Evolutionary conservation across 495 filamentous ascomycete genomes (phyloP), one percentile per base, ranked within the genome.

Genomic region (Astrocystis sublimbata): DNA sequence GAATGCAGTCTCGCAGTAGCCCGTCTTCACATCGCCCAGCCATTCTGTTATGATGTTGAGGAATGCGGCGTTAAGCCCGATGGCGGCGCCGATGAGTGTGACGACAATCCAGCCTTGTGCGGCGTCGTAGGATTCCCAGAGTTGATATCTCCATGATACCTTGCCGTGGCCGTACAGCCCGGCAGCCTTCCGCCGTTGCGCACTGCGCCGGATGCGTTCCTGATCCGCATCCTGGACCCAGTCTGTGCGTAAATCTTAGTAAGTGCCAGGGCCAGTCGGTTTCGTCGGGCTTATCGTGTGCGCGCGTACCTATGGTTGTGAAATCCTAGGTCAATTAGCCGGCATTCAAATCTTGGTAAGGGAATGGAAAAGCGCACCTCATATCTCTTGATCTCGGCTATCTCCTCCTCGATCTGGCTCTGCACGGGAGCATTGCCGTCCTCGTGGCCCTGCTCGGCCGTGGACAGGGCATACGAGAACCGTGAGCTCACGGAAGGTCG

Each of bases 61-160:
- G 65, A 97, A 87, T 1, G 90, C 96, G 19, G 94, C 93, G 68
- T 97, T 98, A 50, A 97, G 65, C 3, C 94, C 94, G 71, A 98
- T 98, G 30, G 89, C 91, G 53, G 87, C 88, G 56, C 94, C 94
- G 58, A 98, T 93, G 51, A 98, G 80, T 15, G 91, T 98, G 50
- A 98, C 90, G 43, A 98, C 96, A 46, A 98, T 93, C 94, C 94
- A 98, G 7, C 92, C 93, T 77, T 98, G 96, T 6, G 92, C 96
- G 9, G 94, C 96, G 71, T 97, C 93, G 75, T 97, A 98, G 17
- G 90, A 89, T 71, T 97, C 91, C 76, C 84, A 83, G 43, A 96
- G 74, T 72, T 88, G 91, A 57, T 89, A 83, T 75, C 91, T 82
- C 93, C 92, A 98, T 49, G 91, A 90, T 61, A 85, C 77, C 30